Conservation (phyloP, 257 asterid genomes). For the Dorcoceras hygrometricum region DNA sequence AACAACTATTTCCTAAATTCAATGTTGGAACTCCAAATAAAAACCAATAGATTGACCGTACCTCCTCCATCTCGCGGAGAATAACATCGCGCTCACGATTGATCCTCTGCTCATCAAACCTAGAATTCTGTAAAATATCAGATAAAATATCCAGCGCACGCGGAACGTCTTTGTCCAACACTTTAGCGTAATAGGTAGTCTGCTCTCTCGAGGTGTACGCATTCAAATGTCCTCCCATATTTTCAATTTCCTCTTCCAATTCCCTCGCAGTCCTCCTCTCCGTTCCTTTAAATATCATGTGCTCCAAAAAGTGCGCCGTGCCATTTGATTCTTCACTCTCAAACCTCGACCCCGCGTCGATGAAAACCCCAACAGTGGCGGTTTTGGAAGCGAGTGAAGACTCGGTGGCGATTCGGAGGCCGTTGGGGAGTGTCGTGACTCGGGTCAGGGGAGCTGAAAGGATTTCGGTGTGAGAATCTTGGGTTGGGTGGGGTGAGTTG, state of each 20-base stretch:
- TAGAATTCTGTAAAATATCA: constrained; percentile 87
- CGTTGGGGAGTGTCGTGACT: constrained; percentile 82
- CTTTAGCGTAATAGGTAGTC: constrained; percentile 86
- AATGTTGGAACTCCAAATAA: background rate
- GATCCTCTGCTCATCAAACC: constrained; percentile 59
- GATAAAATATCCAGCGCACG: constrained; percentile 69
- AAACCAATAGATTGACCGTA: constrained; percentile 21
- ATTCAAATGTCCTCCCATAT: constrained; percentile 95
- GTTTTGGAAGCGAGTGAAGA: constrained; percentile 58
- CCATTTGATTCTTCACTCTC: constrained; percentile 80
- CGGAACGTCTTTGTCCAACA: constrained; percentile 58
- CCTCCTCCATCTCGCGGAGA: constrained; percentile 98
- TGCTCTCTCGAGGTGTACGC: constrained; percentile 95
- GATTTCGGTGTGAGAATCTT: constrained; percentile 58
- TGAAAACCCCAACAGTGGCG: constrained; percentile 89
- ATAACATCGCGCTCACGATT: constrained; percentile 82
- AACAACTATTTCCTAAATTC: background rate
- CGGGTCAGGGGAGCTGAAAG: constrained; percentile 70
- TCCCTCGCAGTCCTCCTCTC: constrained; percentile 58
- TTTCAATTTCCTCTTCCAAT: constrained; percentile 96
- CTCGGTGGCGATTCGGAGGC: constrained; percentile 88
- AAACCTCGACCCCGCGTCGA: constrained; percentile 94
- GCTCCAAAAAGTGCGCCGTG: constrained; percentile 92
- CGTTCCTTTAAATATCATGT: constrained; percentile 97
- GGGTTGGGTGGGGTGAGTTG: constrained; percentile 65